These are phyloP conservation scores for Afroboletus lepidellus DNA, from an alignment of 1,284 basidiomycete species.

Conservation along the genomic window DNA sequence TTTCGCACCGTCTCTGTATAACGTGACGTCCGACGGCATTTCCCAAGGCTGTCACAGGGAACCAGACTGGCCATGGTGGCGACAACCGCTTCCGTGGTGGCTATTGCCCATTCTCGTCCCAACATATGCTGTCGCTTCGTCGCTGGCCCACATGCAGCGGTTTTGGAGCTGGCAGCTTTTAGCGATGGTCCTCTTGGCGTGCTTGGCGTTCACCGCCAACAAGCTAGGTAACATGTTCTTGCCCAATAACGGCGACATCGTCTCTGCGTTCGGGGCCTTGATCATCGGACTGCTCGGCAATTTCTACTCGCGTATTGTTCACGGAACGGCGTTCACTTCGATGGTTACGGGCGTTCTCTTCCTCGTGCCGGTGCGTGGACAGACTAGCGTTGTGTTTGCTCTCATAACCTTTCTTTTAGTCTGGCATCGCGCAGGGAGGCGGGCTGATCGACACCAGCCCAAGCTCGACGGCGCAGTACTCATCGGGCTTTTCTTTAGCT, in stretches of 20 bases:
- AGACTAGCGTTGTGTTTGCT: not conserved
- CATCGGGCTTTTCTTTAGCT: constrained; percentile 64
- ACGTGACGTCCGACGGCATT: not conserved
- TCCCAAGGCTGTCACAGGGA: constrained; percentile 68
- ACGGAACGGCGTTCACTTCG: constrained; percentile 82
- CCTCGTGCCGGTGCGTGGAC: constrained; percentile 64
- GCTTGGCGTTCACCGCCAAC: constrained; percentile 72
- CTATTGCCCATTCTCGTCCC: constrained; percentile 77
- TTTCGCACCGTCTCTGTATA: constrained; percentile 12
- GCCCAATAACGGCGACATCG: constrained; percentile 54
- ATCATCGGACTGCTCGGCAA: constrained; percentile 81
- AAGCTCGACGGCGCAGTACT: constrained; percentile 61
- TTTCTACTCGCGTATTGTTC: constrained; percentile 72
- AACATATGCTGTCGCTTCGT: constrained; percentile 72
- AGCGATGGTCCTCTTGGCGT: constrained; percentile 80
- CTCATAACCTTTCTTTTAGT: constrained; percentile 41
- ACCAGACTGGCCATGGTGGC: constrained; percentile 72
- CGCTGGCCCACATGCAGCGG: constrained; percentile 76
- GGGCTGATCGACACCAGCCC: constrained; percentile 72
- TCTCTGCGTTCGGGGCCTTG: constrained; percentile 78
- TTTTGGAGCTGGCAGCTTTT: constrained; percentile 66
- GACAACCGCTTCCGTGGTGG: constrained; percentile 76
- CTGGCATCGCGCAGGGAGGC: constrained; percentile 83
- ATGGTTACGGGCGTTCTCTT: constrained; percentile 89
- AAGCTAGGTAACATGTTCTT: constrained; percentile 50